Conservation (phyloP, 768 basidiomycete genomes). For the Obba rivulosa region DNA sequence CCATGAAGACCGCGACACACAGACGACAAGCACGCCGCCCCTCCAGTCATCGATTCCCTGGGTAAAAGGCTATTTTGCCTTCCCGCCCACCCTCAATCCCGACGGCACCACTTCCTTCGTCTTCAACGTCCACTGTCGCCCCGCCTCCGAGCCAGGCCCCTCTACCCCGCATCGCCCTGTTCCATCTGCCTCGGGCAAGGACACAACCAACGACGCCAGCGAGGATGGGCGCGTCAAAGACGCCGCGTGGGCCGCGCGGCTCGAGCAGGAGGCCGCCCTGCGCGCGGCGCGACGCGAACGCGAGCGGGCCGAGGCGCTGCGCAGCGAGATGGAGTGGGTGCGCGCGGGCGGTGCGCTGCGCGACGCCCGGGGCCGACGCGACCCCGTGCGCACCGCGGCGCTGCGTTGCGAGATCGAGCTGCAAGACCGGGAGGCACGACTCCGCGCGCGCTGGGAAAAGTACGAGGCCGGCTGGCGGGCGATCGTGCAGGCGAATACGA, state of each 20-base stretch:
- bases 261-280: conserved; percentile 2
- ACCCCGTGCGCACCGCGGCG: conserved; percentile 42
- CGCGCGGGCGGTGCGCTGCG: conserved; percentile 51
- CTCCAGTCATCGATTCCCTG: not conserved
- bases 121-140: not conserved
- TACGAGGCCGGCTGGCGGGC: conserved; percentile 51
- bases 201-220: not conserved
- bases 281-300: conserved; percentile 18
- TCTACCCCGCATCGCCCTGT: not conserved
- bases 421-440: conserved; percentile 36
- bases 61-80: conserved; percentile 4
- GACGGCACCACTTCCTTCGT: not conserved
- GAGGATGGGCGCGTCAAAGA: not conserved
- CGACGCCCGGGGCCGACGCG: conserved; percentile 43
- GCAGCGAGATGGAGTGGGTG: conserved; percentile 57
- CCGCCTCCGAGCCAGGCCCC: no score
- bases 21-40: no score
- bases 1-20: no score
- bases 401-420: conserved; percentile 43
- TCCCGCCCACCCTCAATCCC: not conserved
- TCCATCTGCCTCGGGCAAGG: not conserved
- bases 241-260: not conserved
- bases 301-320: conserved; percentile 39
- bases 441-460: conserved; percentile 40
- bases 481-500: conserved; percentile 26